phyloP scores from a whole-genome alignment of 2,329 filamentous ascomycete genomes.

The Xylaria sp. region DNA sequence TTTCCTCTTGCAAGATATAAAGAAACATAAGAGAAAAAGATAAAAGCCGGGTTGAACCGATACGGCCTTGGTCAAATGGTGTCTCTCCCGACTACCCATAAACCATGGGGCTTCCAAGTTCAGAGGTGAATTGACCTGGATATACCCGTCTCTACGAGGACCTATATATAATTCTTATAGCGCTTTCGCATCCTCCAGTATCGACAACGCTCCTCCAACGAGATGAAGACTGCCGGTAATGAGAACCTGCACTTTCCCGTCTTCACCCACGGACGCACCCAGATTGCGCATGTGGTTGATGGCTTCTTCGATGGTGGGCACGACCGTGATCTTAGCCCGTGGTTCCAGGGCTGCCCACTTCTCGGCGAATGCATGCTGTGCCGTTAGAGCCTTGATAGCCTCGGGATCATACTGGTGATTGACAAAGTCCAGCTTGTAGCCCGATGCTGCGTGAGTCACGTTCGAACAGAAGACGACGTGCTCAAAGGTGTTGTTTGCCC shows the following conservation, averaged over 20 bases:
- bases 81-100: constrained; percentile 8
- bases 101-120: constrained; percentile 1
- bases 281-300: constrained; percentile 43
- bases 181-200: constrained; percentile 44
- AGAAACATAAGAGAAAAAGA: neutral
- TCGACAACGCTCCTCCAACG: constrained; percentile 50
- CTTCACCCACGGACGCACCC: constrained; percentile 29
- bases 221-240: constrained; percentile 61
- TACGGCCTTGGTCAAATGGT: constrained; percentile 10
- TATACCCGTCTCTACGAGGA: neutral
- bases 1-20: neutral
- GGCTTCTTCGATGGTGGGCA: constrained; percentile 52
- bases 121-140: neutral
- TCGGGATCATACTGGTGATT: constrained; percentile 49
- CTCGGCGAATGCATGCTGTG: constrained; percentile 49
- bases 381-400: constrained; percentile 47
- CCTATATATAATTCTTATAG: constrained; percentile 25
- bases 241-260: constrained; percentile 41
- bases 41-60: constrained; percentile 13
- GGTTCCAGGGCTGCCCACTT: constrained; percentile 47
- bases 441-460: constrained; percentile 47
- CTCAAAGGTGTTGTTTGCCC: constrained; percentile 48
- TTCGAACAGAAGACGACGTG: constrained; percentile 83
- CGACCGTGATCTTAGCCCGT: constrained; percentile 39
- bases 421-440: constrained; percentile 54